Percentiles rank a stretch among this genome's conserved stretches.
Evolutionary conservation across 805 yeast genomes (phyloP).

Genomic region (Ogataea parapolymorpha): DNA sequence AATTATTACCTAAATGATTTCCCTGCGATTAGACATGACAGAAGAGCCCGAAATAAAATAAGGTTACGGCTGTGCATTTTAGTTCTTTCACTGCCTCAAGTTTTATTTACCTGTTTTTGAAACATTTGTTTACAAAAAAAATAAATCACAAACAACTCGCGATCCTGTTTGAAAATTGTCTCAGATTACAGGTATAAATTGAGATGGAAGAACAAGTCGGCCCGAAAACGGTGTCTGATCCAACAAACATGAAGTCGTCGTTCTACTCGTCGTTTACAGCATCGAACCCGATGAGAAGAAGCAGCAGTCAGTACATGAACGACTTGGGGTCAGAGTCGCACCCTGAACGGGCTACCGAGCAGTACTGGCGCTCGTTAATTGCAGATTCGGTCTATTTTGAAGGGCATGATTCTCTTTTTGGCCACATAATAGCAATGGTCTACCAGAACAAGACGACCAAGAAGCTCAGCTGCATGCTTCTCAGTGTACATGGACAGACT

Average conservation of each 20-base stretch:
- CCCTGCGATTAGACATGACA: not conserved
- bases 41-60: not conserved
- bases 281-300: conserved; percentile 20
- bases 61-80: conserved; percentile 3
- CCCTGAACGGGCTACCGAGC: conserved; percentile 20
- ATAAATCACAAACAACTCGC: conserved; percentile 5
- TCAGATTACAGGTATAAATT: conserved; percentile 5
- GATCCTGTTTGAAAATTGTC: conserved; percentile 9
- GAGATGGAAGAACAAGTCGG: conserved; percentile 1
- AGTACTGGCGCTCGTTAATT: conserved; percentile 41
- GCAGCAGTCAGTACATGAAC: conserved; percentile 18
- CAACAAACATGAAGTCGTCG: conserved; percentile 13
- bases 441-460: conserved; percentile 45
- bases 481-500: conserved; percentile 67
- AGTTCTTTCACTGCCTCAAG: conserved; percentile 1
- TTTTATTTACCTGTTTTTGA: conserved; percentile 5
- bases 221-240: not conserved
- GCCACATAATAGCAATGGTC: conserved; percentile 48
- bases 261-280: conserved; percentile 19
- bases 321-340: conserved; percentile 11
- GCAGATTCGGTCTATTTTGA: conserved; percentile 50
- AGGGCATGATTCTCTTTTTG: conserved; percentile 47
- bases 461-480: conserved; percentile 49
- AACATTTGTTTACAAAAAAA: conserved; percentile 12
- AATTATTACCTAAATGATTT: not conserved